Base-by-base conservation (phyloP, 768 basidiomycete species). In the Stropharia rugosoannulata region DNA sequence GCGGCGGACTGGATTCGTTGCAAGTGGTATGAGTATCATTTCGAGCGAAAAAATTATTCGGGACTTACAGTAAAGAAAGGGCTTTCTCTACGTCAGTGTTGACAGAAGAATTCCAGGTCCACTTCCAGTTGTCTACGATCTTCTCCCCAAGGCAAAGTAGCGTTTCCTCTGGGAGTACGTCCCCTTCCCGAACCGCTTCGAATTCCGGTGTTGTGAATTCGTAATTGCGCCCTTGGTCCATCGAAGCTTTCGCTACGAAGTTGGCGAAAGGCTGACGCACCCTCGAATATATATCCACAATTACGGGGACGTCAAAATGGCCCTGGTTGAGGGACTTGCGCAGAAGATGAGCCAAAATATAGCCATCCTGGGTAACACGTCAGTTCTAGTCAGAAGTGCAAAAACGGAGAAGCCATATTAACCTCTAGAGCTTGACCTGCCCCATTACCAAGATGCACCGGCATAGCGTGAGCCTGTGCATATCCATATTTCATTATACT, bases 111-210 rank as follows among this genome's bases (percentile, higher is more conserved):
- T 65, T 59, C 74, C 73, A 75, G 38, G 73, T 70, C 76, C 79
- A 82, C 41, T 72, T 68, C 75, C 74, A 77, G 40, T 71, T 72
- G 49, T 63, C 64, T 8, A 64, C 61, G 22, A 82, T 64, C 7
- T 56, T 25, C 16, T 57, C 40, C 4, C 51, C 55, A 6, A 62
- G 46, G 60, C 47, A 65, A 54, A 5, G 64, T 19, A 73, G 60
- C 49, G 62, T 67, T 29, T 54, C 56, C 54, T 47, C 49, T 38
- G 63, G 19, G 19, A 43, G n/a, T 32, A 58, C 56, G 19, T 60
- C 62, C 13, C 50, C 50, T 49, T 56, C 59, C 32, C 54, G 22
- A 13, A 64, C 44, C 47, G 59, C 57, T 13, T 63, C 57, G 27
- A 63, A 60, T 0, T 57, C 62, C 22, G 60, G 44, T 18, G 54